phyloP scores from a whole-genome alignment of 2,329 filamentous ascomycete genomes.

The Meredithiella fracta region DNA sequence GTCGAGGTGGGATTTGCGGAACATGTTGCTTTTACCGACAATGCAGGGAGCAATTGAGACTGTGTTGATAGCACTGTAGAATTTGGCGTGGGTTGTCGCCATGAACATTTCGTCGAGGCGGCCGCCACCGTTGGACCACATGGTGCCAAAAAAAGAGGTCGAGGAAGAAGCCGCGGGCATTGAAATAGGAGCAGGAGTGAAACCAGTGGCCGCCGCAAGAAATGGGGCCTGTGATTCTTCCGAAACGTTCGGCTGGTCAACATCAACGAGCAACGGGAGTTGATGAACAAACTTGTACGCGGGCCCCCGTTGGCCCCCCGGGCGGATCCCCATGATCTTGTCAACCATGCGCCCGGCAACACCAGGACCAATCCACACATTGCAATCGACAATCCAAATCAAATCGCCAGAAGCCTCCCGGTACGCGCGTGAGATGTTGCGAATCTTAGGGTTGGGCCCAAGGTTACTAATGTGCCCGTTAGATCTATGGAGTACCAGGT shows the following conservation, averaged over 20 bases:
- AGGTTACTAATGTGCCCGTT: conserved; percentile 39
- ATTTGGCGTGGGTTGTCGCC: conserved; percentile 85
- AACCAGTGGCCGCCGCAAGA: not conserved
- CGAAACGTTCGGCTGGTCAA: conserved; percentile 19
- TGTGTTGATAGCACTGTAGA: conserved; percentile 94
- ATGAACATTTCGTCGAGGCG: conserved; percentile 90
- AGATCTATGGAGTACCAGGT: conserved; percentile 46
- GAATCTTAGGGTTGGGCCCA: conserved; percentile 95
- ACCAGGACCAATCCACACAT: conserved; percentile 73
- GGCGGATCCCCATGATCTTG: conserved; percentile 53
- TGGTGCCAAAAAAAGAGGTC: conserved; percentile 18
- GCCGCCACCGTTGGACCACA: conserved; percentile 45
- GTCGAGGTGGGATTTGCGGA: conserved; percentile 78
- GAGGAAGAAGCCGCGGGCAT: not conserved
- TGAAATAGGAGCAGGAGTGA: not conserved
- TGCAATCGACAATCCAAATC: conserved; percentile 91
- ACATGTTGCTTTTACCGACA: conserved; percentile 97
- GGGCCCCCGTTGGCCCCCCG: conserved; percentile 32
- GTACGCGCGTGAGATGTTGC: conserved; percentile 89
- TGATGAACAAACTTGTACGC: conserved; percentile 86
- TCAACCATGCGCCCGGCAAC: conserved; percentile 82
- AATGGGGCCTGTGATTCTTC: conserved; percentile 10
- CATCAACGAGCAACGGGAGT: conserved; percentile 76
- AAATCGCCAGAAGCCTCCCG: conserved; percentile 74
- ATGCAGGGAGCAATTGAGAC: conserved; percentile 83